Conservation (phyloP, 140 eudicot genomes). For the Oenanthe javanica region DNA sequence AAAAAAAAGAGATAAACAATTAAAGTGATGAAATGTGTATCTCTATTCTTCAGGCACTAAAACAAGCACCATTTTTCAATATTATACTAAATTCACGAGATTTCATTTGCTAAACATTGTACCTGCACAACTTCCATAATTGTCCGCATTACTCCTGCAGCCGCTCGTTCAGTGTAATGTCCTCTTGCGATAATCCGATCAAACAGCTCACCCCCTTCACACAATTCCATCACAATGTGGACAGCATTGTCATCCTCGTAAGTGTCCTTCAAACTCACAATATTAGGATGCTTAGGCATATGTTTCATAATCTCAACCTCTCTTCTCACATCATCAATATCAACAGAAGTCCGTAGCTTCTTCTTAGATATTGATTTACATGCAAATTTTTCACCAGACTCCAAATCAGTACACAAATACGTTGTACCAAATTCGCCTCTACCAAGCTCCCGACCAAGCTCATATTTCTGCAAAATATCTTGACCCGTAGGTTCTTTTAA, state of each 20-base stretch:
- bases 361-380: slow-evolving; percentile 36
- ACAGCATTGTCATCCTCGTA: slow-evolving; percentile 12
- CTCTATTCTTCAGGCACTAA: not conserved
- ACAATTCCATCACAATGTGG: slow-evolving; percentile 12
- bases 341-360: slow-evolving; percentile 59
- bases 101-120: not conserved
- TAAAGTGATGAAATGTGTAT: not conserved
- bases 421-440: slow-evolving; percentile 31
- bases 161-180: slow-evolving; percentile 62
- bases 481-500: slow-evolving; percentile 11
- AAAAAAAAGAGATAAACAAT: not conserved
- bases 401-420: slow-evolving; percentile 23
- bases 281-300: slow-evolving; percentile 34
- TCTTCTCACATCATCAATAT: slow-evolving; percentile 64
- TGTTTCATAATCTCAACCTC: slow-evolving; percentile 69
- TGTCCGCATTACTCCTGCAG: slow-evolving; percentile 51
- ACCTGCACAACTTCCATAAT: slow-evolving; percentile 68
- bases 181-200: slow-evolving; percentile 61
- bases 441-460: slow-evolving; percentile 11
- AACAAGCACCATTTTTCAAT: not conserved
- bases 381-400: slow-evolving; percentile 23
- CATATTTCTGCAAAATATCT: slow-evolving; percentile 14
- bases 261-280: slow-evolving; percentile 9
- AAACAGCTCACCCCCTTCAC: slow-evolving; percentile 13
- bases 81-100: not conserved